Conservation (phyloP, 2,329 filamentous ascomycete species). For the Fusarium setosum region DNA sequence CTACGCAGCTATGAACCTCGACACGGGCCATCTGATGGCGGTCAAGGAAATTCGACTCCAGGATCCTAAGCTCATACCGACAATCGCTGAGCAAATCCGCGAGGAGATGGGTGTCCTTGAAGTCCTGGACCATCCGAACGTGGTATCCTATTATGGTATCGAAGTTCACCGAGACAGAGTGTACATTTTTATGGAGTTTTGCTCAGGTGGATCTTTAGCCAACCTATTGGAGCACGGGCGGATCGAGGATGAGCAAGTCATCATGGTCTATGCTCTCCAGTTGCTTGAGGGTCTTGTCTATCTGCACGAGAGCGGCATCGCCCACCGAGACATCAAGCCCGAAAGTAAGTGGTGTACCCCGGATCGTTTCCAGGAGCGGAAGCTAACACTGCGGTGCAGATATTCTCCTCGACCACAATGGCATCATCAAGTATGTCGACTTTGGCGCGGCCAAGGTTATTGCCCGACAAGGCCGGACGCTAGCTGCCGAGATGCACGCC, state of each 20-base stretch:
- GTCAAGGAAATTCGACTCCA: conserved; percentile 98
- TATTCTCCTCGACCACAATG: conserved; percentile 95
- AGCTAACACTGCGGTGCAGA: conserved; percentile 63
- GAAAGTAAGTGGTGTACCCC: conserved; percentile 75
- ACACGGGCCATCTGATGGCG: conserved; percentile 96
- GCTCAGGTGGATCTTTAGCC: conserved; percentile 92
- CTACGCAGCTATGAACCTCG: conserved; percentile 96
- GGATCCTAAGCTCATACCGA: conserved; percentile 95
- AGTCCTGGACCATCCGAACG: conserved; percentile 95
- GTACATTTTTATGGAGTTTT: conserved; percentile 99
- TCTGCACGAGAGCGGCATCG: conserved; percentile 89
- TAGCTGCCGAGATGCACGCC: conserved; percentile 71
- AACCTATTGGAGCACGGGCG: conserved; percentile 92
- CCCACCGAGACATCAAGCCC: conserved; percentile 97
- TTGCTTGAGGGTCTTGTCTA: conserved; percentile 94
- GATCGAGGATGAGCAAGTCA: conserved; percentile 97
- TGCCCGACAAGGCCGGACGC: conserved; percentile 89
- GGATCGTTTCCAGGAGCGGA: neutral
- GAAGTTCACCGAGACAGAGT: conserved; percentile 98
- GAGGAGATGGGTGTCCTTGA: conserved; percentile 98
- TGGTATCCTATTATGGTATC: conserved; percentile 97
- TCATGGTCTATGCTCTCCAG: conserved; percentile 95
- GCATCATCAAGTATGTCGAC: conserved; percentile 98
- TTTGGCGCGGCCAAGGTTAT: conserved; percentile 98
- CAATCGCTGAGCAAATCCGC: conserved; percentile 91